Percentiles rank a stretch among this genome's conserved stretches.
Evolutionary conservation across 176 grass and related monocot genomes (phyloP).

Genomic region (Guadua angustifolia): DNA sequence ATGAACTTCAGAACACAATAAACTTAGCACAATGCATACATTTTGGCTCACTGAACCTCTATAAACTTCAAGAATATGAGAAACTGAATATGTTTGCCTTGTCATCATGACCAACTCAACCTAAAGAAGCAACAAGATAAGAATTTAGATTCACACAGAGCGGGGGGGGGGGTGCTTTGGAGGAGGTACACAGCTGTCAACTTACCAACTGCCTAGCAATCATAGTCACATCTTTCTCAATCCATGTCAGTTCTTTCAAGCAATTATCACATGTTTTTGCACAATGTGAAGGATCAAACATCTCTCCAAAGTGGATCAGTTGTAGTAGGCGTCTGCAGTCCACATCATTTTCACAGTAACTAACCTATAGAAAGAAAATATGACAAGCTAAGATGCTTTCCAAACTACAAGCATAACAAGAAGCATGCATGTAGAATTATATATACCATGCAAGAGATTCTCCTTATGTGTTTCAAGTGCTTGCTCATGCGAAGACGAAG

Average conservation of each 20-base stretch:
- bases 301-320: conserved; percentile 92
- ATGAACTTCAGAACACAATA: conserved; percentile 15
- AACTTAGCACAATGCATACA: conserved; percentile 52
- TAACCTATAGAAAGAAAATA: conserved; percentile 58
- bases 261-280: conserved; percentile 89
- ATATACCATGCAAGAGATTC: conserved; percentile 89
- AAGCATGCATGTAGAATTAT: conserved; percentile 30
- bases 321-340: conserved; percentile 92
- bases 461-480: conserved; percentile 81
- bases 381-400: conserved; percentile 27
- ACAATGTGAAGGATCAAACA: conserved; percentile 67
- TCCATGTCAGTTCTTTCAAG: conserved; percentile 70
- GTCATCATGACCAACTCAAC: conserved; percentile 62
- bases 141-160: conserved; percentile 26
- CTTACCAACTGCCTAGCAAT: conserved; percentile 81
- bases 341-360: conserved; percentile 91
- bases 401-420: conserved; percentile 11
- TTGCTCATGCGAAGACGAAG: conserved; percentile 35
- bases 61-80: conserved; percentile 94
- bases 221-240: conserved; percentile 81
- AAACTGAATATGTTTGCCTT: conserved; percentile 52
- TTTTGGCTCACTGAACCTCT: conserved; percentile 84
- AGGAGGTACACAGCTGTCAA: conserved; percentile 17
- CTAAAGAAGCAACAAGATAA: conserved; percentile 53
- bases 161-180: background rate